phyloP scores from a whole-genome alignment of 768 basidiomycete genomes.

The Collybiopsis luxurians region DNA sequence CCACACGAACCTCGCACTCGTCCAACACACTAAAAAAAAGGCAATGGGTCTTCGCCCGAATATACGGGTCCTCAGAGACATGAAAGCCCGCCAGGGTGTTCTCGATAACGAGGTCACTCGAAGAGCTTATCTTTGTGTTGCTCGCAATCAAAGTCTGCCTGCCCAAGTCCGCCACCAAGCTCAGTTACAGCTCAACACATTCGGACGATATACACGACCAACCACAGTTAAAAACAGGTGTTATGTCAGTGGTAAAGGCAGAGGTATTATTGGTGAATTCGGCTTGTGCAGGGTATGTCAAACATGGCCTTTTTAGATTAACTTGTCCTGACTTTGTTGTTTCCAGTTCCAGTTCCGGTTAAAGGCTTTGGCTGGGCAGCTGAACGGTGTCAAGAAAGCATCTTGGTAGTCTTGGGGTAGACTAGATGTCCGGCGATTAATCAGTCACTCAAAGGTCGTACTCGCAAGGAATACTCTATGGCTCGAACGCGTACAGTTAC shows the following conservation, averaged over 20 bases:
- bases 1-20: too few relatives aligned
- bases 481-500: neutral
- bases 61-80: constrained; percentile 65
- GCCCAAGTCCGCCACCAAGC: constrained; percentile 90
- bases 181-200: constrained; percentile 88
- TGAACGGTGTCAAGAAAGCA: constrained; percentile 87
- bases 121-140: constrained; percentile 89
- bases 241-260: constrained; percentile 76
- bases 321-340: neutral
- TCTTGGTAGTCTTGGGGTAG: constrained; percentile 65
- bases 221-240: constrained; percentile 90
- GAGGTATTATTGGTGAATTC: constrained; percentile 89
- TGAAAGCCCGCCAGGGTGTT: constrained; percentile 73
- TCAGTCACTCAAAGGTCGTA: too few relatives aligned
- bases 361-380: constrained; percentile 76
- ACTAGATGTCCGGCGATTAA: too few relatives aligned
- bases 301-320: constrained; percentile 12
- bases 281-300: constrained; percentile 72
- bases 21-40: neutral
- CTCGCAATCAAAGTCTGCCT: constrained; percentile 87
- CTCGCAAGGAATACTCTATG: constrained; percentile 8
- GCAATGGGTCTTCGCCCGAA: constrained; percentile 22
- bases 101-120: constrained; percentile 76
- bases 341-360: constrained; percentile 85
- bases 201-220: constrained; percentile 80